Conservation (phyloP, 352 stramenopile species). For the Globisporangium megalacanthum region DNA sequence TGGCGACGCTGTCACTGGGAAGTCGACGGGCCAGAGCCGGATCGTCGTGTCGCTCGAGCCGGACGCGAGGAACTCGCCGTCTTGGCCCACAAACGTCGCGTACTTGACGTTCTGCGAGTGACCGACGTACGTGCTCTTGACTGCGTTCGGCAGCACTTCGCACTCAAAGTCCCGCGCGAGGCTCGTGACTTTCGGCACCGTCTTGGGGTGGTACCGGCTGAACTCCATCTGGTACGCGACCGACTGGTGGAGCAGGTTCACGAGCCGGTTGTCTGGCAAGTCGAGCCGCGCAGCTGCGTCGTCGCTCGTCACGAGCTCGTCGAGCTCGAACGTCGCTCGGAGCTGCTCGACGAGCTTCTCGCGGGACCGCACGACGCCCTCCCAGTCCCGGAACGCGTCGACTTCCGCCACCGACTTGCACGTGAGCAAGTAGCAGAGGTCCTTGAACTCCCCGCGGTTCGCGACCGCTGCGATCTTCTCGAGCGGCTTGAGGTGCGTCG, state of each 20-base stretch:
- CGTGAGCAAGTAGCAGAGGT: constrained; percentile 86
- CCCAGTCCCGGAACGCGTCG: constrained; percentile 81
- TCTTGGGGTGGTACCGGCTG: constrained; percentile 82
- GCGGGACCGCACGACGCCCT: constrained; percentile 66
- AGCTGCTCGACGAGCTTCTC: constrained; percentile 85
- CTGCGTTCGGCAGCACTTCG: constrained; percentile 78
- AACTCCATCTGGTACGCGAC: constrained; percentile 90
- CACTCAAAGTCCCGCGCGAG: constrained; percentile 84
- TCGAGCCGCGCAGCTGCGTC: constrained; percentile 27
- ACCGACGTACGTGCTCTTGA: constrained; percentile 82
- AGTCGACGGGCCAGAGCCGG: constrained; percentile 80
- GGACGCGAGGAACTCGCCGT: constrained; percentile 79
- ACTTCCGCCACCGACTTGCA: constrained; percentile 84
- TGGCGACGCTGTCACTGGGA: constrained; percentile 9
- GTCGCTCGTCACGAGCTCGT: constrained; percentile 56
- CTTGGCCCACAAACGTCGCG: constrained; percentile 79
- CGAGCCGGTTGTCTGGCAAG: constrained; percentile 68
- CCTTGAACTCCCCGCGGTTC: constrained; percentile 84
- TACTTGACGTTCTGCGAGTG: constrained; percentile 88
- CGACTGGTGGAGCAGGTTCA: constrained; percentile 79
- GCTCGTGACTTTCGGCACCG: constrained; percentile 78
- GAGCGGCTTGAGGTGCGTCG: constrained; percentile 83
- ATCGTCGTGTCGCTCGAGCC: constrained; percentile 85
- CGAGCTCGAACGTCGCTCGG: constrained; percentile 73
- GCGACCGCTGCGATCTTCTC: constrained; percentile 72